Base-by-base conservation (phyloP, 2,329 filamentous ascomycete species). In the Botrytis cinerea region DNA sequence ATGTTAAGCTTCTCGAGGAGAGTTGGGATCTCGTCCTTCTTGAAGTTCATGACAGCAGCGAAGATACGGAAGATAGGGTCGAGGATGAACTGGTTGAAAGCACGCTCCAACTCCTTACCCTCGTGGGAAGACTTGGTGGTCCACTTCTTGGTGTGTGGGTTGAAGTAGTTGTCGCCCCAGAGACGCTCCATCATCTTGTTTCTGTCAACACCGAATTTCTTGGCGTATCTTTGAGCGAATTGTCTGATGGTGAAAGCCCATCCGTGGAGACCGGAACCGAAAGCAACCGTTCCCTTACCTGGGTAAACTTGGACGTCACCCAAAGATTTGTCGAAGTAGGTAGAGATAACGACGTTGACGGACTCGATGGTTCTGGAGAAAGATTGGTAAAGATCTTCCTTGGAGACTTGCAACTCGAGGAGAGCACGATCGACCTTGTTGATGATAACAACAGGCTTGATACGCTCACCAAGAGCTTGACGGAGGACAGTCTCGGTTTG, bases 181-280 rank as follows among this genome's bases (percentile, higher is more conserved):
- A 99, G 94, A 92, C 96, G 94, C 89, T 98, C 94, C 93, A 98
- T 97, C 96, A 99, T 98, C 94, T 98, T 98, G 88, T 91, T 92
- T 86, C 95, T 95, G 91, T 99, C 95, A 81, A 99, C 96, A 92
- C 96, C 96, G 82, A 99, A 99, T 88, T 99, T 99, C 94, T 98
- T 98, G 87, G 95, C 93, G 86, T 99, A 99, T 82, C 92, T 91
- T 83, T 90, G 85, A 81, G 96, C 96, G 86, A 99, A 99, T 87
- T 99, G 96, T 83, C 96, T 93, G 88, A 98, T 87, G 82, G 96
- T 99, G 92, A 99, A 99, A 83, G 94, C 95, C 96, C 96, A 99
- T 86, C 96, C 96, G 89, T 99, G 96, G 78, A 98, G 95, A 92
- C 95, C 96, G 86, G 96, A 98, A 87, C 95, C 96, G 89, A 99